These are phyloP conservation scores for Coemansia sp. DNA, from an alignment of 192 early-diverging fungal genomes.

Conservation along the genomic window DNA sequence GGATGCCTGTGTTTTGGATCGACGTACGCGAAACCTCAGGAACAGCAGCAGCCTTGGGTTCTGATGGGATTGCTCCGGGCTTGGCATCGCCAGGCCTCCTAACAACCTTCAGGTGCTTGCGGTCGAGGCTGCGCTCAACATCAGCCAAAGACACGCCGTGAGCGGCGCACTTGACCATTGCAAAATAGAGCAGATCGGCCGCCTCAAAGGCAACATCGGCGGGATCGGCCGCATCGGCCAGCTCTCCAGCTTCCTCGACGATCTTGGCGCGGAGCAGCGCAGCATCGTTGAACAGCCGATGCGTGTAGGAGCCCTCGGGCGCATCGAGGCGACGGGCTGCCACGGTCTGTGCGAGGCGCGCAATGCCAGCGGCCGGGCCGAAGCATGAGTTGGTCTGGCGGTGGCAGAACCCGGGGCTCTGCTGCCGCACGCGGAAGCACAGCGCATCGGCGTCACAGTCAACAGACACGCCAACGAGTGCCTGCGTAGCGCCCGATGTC, in stretches of 20 bases:
- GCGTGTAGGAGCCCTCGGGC: conserved; percentile 89
- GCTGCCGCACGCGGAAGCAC: conserved; percentile 82
- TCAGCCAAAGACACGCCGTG: conserved; percentile 80
- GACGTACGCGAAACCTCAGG: conserved; percentile 26
- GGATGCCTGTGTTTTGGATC: conserved; percentile 33
- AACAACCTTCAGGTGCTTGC: conserved; percentile 77
- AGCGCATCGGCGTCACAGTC: conserved; percentile 94
- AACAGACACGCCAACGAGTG: conserved; percentile 67
- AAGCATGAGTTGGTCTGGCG: conserved; percentile 89
- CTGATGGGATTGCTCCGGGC: conserved; percentile 40
- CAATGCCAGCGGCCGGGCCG: conserved; percentile 74
- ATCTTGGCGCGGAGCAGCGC: conserved; percentile 86
- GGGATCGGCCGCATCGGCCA: conserved; percentile 72
- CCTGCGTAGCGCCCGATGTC: conserved; percentile 93
- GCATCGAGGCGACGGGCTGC: conserved; percentile 67
- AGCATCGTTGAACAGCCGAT: conserved; percentile 80
- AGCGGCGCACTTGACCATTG: conserved; percentile 80
- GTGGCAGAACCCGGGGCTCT: conserved; percentile 92
- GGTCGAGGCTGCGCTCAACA: conserved; percentile 84
- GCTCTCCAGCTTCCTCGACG: conserved; percentile 91
- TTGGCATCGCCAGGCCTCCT: conserved; percentile 94
- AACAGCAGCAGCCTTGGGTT: conserved; percentile 6
- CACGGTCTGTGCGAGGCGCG: conserved; percentile 68
- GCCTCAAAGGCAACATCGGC: conserved; percentile 93
- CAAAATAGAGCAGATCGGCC: conserved; percentile 96